These are phyloP conservation scores for Dipodascus geniculatus DNA, from an alignment of 805 yeast species.

Conservation along the genomic window DNA sequence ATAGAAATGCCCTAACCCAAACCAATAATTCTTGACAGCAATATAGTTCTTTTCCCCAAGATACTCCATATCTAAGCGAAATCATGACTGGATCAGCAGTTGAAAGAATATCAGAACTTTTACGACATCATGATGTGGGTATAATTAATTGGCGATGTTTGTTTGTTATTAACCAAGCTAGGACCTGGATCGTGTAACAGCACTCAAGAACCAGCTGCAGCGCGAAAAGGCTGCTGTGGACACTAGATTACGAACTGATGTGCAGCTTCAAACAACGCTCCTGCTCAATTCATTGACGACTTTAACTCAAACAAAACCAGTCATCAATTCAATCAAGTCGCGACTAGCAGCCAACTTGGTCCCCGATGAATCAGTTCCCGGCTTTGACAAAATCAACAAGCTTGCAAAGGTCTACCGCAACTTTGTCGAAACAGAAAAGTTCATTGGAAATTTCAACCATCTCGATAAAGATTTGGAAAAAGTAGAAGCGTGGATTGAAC, in stretches of 20 bases:
- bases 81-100: constrained; percentile 10
- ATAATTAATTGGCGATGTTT: background rate
- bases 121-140: constrained; percentile 17
- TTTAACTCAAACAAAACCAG: constrained; percentile 28
- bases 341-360: constrained; percentile 30
- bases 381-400: constrained; percentile 57
- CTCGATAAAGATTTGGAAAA: constrained; percentile 40
- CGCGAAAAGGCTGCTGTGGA: constrained; percentile 66
- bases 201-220: constrained; percentile 23
- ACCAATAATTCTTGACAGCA: background rate
- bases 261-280: constrained; percentile 39
- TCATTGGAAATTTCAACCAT: constrained; percentile 49
- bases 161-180: background rate
- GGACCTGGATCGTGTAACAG: constrained; percentile 25
- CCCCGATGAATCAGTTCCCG: constrained; percentile 45
- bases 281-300: constrained; percentile 6
- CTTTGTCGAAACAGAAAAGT: constrained; percentile 54
- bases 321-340: constrained; percentile 21
- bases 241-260: constrained; percentile 57
- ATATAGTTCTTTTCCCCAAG: too few relatives aligned
- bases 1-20: background rate
- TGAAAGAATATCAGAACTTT: constrained; percentile 16
- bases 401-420: constrained; percentile 61
- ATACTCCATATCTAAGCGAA: too few relatives aligned
- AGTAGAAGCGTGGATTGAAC: constrained; percentile 42